Base-by-base conservation (phyloP, 805 yeast genomes). In the Kregervanrija fluxuum region DNA sequence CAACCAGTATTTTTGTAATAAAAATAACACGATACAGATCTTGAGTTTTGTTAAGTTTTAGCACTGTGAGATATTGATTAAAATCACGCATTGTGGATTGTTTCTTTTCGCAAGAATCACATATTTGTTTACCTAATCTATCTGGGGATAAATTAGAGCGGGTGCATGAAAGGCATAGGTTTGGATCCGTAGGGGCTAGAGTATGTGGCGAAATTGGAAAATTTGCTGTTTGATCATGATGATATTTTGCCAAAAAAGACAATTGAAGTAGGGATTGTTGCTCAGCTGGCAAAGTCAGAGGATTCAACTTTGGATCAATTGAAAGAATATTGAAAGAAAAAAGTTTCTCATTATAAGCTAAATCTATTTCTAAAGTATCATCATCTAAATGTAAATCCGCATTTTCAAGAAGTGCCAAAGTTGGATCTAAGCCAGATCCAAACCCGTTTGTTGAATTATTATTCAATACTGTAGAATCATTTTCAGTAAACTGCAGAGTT, bases 21-120 rank as follows among this genome's bases (percentile, higher is more conserved):
- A 54, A 55, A 8, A 60, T 49, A 3, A 59, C 51, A 43, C 57
- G 55, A 38, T 53, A 48, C 30, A 61, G 43, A 38, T 59, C 62
- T 34, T 51, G 50, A 4, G 51, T 50, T 40, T 42, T 49, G 33
- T 59, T 59, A 8, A 53, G 40, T 43, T 55, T 53, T 16, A 61
- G 48, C 9, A 61, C 48, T 4, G 56, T 49, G 34, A 60, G 45
- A 39, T 52, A 59, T 17, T 47, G 50, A 43, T 57, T 52, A 41
- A 60, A 59, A 13, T 45, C 48, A 33, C 51, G 54, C 14, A 59
- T 37, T 11, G 56, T 55, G 1, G 62, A 49, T 33, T 55, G 57
- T 45, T 43, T 53, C 5, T 39, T 37, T 38, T 53, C 54, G 44
- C 66, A 60, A 9, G 43, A 44, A 11, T 41, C 45, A 47, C 65